Conservation (phyloP, 1,284 basidiomycete species). For the Moesziomyces globuligerus region DNA sequence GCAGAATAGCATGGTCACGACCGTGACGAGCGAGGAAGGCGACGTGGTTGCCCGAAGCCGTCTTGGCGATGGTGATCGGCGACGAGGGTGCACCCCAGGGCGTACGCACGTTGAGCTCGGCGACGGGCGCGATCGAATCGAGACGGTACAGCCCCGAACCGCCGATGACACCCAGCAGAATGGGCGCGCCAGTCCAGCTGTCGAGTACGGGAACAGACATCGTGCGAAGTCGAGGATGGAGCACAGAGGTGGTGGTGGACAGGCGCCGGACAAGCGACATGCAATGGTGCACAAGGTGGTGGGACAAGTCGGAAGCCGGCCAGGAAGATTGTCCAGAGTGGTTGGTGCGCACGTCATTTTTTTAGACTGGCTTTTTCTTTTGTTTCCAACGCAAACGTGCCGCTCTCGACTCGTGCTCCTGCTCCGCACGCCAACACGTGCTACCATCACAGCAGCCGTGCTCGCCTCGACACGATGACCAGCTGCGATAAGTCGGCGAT, state of each 20-base stretch:
- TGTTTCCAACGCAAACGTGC: no score
- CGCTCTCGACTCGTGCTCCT: no score
- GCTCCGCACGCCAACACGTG: no score
- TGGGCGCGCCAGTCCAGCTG: slow-evolving; percentile 48
- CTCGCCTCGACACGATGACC: no score
- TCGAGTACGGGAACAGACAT: slow-evolving; percentile 24
- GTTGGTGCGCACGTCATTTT: slow-evolving; percentile 15
- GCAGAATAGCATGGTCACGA: slow-evolving; percentile 73
- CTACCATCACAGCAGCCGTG: no score
- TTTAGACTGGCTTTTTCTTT: no score
- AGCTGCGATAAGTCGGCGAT: no score
- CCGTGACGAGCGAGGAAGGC: slow-evolving; percentile 96
- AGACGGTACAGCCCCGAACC: slow-evolving; percentile 66
- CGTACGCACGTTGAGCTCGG: slow-evolving; percentile 67
- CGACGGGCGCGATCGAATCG: slow-evolving; percentile 59
- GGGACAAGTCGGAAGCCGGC: neutral
- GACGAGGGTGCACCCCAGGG: slow-evolving; percentile 95
- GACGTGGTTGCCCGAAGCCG: slow-evolving; percentile 79
- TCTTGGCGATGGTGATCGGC: slow-evolving; percentile 85
- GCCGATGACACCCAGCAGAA: slow-evolving; percentile 62
- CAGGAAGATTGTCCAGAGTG: neutral
- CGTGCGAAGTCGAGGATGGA: slow-evolving; percentile 7
- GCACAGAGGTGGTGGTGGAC: neutral
- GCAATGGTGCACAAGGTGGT: neutral
- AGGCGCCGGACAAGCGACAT: neutral